Conservation (phyloP, 2,329 filamentous ascomycete species). For the Phaeosphaeriaceae sp. region DNA sequence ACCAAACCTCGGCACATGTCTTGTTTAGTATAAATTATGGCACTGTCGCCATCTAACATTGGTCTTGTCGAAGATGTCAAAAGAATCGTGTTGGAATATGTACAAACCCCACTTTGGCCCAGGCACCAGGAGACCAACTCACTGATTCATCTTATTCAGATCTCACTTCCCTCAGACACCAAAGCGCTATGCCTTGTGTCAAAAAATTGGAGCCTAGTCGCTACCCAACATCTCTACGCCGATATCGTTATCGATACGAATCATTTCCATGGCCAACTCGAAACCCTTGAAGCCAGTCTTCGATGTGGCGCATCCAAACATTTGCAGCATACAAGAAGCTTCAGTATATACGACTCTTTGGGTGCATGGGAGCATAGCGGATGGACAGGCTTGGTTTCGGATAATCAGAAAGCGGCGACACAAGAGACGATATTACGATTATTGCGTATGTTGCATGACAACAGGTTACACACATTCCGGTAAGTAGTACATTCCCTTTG, state of each 20-base stretch:
- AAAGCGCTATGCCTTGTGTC: slow-evolving; percentile 10
- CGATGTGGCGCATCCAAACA: slow-evolving; percentile 4
- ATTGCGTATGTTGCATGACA: slow-evolving; percentile 3
- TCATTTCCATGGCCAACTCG: not conserved
- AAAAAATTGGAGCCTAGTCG: slow-evolving; percentile 6
- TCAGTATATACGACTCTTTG: slow-evolving; percentile 7
- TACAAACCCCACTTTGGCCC: not conserved
- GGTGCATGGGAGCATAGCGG: not conserved
- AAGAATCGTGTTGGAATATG: slow-evolving; percentile 3
- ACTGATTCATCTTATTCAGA: not conserved
- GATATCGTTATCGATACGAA: slow-evolving; percentile 9
- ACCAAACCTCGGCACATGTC: not conserved
- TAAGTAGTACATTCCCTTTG: not conserved
- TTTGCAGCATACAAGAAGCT: slow-evolving; percentile 2
- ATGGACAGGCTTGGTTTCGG: not conserved
- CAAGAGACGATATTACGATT: not conserved
- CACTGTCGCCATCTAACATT: not conserved
- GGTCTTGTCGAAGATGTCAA: slow-evolving; percentile 7
- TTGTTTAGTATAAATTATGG: not conserved
- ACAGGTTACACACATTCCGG: slow-evolving; percentile 7
- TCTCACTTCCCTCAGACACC: slow-evolving; percentile 8
- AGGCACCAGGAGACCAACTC: not conserved
- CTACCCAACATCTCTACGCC: slow-evolving; percentile 7
- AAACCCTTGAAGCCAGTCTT: slow-evolving; percentile 5
- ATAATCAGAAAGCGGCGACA: not conserved